Evolutionary conservation across 192 early-diverging fungal species (phyloP), one percentile per base, ranked within the genome.

Genomic region (Thoreauomyces humboldtii): DNA sequence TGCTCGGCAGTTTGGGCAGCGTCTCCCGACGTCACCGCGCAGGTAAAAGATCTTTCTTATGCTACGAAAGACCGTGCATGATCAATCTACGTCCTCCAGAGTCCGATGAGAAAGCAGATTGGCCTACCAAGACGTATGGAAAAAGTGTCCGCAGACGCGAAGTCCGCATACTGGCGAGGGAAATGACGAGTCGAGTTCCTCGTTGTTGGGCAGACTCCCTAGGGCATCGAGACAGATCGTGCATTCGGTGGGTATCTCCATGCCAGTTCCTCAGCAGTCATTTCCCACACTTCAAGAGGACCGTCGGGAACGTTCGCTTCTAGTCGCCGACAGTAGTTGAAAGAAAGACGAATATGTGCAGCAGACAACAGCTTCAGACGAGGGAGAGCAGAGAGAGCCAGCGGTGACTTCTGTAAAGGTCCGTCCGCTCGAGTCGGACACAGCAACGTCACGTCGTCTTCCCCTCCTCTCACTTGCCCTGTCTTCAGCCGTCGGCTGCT

Each of bases 191-290:
- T 61, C 59, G 32, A 47, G 28, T 27, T 12, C 28, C 4, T 41
- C 21, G 12, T 7, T 29, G 21, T 61, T 45, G 15, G 59, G 59
- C 17, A 22, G 29, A 5, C 28, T 17, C 6, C 25, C 19, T 19
- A 61, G 42, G 28, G 22, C n/a, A 31, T 47, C 59, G n/a, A 61
- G 42, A 46, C 59, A 61, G 6, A 61, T 61, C 43, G 43, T 47
- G 42, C 59, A 61, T 15, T 9, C 7, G 15, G 41, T 36, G 58
- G 17, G 22, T 31, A 32, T 45, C 15, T 61, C 59, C 59, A 61
- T 61, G 57, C 22, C n/a, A n/a, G n/a, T n/a, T n/a, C n/a, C n/a
- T n/a, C n/a, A n/a, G n/a, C n/a, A n/a, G n/a, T n/a, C n/a, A n/a
- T n/a, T n/a, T n/a, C n/a, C n/a, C n/a, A n/a, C n/a, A n/a, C n/a